Evolutionary conservation across 2,329 filamentous ascomycete genomes (phyloP).

Genomic region (Ceratocystis colombiana): DNA sequence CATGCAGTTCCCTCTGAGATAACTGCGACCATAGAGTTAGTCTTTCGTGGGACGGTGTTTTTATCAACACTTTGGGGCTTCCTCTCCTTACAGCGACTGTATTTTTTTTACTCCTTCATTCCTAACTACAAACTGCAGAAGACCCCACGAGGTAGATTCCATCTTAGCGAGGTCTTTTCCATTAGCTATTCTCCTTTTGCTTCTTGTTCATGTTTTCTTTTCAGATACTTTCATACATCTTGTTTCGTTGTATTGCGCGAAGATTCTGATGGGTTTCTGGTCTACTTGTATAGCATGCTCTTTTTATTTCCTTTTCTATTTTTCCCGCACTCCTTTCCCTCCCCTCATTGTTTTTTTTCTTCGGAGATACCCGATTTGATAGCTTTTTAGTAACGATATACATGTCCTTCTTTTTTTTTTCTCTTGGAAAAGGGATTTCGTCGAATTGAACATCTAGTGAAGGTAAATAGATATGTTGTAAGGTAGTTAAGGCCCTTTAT

Average conservation of each 20-base stretch:
- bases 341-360: background rate
- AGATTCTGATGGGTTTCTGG: background rate
- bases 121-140: background rate
- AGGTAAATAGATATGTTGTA: too few species aligned
- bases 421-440: background rate
- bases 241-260: background rate
- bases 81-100: background rate
- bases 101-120: conserved; percentile 2
- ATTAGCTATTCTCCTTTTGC: background rate
- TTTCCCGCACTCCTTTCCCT: background rate
- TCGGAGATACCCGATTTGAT: conserved; percentile 3
- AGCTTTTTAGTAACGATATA: background rate
- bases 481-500: too few species aligned
- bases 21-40: background rate
- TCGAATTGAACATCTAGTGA: background rate
- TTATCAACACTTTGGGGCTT: background rate
- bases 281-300: background rate
- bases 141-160: background rate
- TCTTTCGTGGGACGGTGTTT: background rate
- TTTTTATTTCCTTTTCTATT: background rate
- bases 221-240: background rate
- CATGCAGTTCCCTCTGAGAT: background rate
- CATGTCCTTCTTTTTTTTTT: background rate
- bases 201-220: background rate
- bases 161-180: background rate